Conservation (phyloP, 371 early-diverging fungal genomes). For the Apophysomyces ossiformis region DNA sequence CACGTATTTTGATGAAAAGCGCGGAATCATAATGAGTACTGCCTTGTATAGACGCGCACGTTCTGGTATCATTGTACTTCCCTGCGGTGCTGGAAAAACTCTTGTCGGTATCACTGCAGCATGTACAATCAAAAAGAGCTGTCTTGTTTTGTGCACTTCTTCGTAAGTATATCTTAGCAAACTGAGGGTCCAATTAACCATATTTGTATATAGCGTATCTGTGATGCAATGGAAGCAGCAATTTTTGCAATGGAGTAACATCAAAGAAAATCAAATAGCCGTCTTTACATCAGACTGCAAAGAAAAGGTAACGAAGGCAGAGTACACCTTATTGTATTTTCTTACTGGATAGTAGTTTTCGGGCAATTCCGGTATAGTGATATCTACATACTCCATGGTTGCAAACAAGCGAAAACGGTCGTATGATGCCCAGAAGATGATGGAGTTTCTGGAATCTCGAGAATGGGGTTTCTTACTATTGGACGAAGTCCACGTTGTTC, state of each 20-base stretch:
- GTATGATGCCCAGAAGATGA: slow-evolving; percentile 95
- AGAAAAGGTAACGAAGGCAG: slow-evolving; percentile 66
- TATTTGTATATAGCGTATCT: slow-evolving; percentile 70
- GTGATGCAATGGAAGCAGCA: slow-evolving; percentile 99
- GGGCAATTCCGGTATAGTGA: slow-evolving; percentile 91
- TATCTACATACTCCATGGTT: slow-evolving; percentile 99
- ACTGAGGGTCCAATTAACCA: background rate
- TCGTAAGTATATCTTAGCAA: slow-evolving; percentile 43
- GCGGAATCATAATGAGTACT: background rate
- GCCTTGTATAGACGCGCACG: slow-evolving; percentile 74
- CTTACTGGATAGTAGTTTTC: slow-evolving; percentile 52
- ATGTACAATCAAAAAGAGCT: slow-evolving; percentile 97
- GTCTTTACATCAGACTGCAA: slow-evolving; percentile 98
- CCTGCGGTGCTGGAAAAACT: slow-evolving; percentile 99
- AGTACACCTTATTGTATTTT: slow-evolving; percentile 5
- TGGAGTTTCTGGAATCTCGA: slow-evolving; percentile 89
- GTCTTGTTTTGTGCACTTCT: slow-evolving; percentile 97
- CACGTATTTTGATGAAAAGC: slow-evolving; percentile 8
- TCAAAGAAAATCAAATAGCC: slow-evolving; percentile 92
- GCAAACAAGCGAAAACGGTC: slow-evolving; percentile 96
- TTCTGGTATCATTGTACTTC: slow-evolving; percentile 99
- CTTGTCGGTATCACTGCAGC: slow-evolving; percentile 99
- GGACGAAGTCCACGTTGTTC: slow-evolving; percentile 99
- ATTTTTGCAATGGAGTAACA: slow-evolving; percentile 94
- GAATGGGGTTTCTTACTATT: slow-evolving; percentile 99